Base-by-base conservation (phyloP, 2,329 filamentous ascomycete species). In the Scedosporium dehoogii region DNA sequence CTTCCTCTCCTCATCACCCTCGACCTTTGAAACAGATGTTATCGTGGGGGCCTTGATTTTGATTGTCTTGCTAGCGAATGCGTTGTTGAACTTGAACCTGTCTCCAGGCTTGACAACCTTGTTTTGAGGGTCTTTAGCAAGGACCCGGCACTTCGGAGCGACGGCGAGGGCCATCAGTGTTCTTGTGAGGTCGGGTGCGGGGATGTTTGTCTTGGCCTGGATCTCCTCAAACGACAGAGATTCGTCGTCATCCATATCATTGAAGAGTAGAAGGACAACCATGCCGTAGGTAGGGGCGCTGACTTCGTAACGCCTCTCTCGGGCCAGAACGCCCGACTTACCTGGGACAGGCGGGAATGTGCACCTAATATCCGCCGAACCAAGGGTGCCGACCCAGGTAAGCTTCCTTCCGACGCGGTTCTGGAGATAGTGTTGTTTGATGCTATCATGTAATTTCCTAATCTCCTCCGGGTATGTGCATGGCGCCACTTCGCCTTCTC, bases 231-330 rank as follows among this genome's bases (percentile, higher is more conserved):
- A 84, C 0, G 79, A 76, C 16, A 87, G 72, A 57, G 74, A 78
- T 66, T 79, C 74, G 33, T 72, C 79, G 5, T 82, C 78, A 2
- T 71, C 72, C 0, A 96, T 70, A 44, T 93, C 86, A 69, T 97
- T 97, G 81, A 97, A 99, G 0, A 97, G 83, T 55, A 96, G 74
- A 21, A 99, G 75, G 25, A 97, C 86, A 21, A 97, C 78, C 90
- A 97, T 96, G 68, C 87, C 91, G 72, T 94, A 94, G 0, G 94
- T 97, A 1, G 92, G 89, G 21, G 96, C 92, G 65, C 92, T 96
- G 62, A 99, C 79, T 69, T 99, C 94, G 70, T 97, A 93, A 42
- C 88, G 86, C 41, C 89, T 82, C 66, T 89, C 87, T 63, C 82
- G 85, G 63, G 82, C 80, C 23, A 87, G 72, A 0, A 77, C 73